phyloP scores from a whole-genome alignment of 345 rosid species.

The thale cress (Arabidopsis thaliana) region TAIR10.1 NC_003076.8:23616501-23617000 shows the following conservation, averaged over 20 bases:
- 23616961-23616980: slow-evolving; percentile 33
- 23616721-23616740: slow-evolving; percentile 83
- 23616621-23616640: background rate
- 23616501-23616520: slow-evolving; percentile 89
- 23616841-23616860: slow-evolving; percentile 84
- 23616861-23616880: slow-evolving; percentile 88
- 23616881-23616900: slow-evolving; percentile 92
- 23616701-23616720: slow-evolving; percentile 86
- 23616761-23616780: slow-evolving; percentile 95
- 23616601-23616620: slow-evolving; percentile 75
- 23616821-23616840: slow-evolving; percentile 87
- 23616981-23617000: slow-evolving; percentile 10
- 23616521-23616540: slow-evolving; percentile 80
- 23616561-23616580: slow-evolving; percentile 95
- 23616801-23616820: slow-evolving; percentile 91
- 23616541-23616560: slow-evolving; percentile 75
- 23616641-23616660: slow-evolving; percentile 23
- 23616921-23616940: slow-evolving; percentile 95
- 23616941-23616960: slow-evolving; percentile 35
- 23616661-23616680: slow-evolving; percentile 5
- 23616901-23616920: slow-evolving; percentile 98
- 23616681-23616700: slow-evolving; percentile 37
- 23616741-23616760: slow-evolving; percentile 82
- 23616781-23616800: slow-evolving; percentile 96
- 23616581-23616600: slow-evolving; percentile 75